A percentile compares a stretch with the other conserved stretches of the same genome.
Conservation (phyloP, 176 grass and related monocot species). For the Aegilops sharonensis region DNA sequence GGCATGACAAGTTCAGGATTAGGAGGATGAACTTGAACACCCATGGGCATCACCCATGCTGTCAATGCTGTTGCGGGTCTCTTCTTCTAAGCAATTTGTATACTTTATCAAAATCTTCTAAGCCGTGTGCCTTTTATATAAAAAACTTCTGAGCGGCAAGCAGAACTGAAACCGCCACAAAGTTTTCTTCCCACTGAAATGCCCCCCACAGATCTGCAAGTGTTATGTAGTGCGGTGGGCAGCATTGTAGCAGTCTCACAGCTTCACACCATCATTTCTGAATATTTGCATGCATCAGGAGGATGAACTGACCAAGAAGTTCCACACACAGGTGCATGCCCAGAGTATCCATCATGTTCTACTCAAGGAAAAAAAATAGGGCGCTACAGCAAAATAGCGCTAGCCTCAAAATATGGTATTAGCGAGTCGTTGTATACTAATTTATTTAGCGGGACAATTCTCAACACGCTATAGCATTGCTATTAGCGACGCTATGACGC, state of each 20-base stretch:
- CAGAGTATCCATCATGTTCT: not conserved
- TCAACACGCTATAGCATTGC: too few relatives aligned
- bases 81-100: not conserved
- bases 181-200: not conserved
- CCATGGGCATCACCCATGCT: not conserved
- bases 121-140: too few relatives aligned
- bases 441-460: too few relatives aligned
- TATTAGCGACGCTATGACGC: too few relatives aligned
- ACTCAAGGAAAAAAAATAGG: too few relatives aligned
- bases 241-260: too few relatives aligned
- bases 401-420: too few relatives aligned
- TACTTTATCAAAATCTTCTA: not conserved
- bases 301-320: not conserved
- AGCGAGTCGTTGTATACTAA: too few relatives aligned
- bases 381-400: too few relatives aligned
- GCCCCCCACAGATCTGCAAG: not conserved
- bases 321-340: not conserved
- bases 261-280: not conserved
- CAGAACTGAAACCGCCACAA: not conserved
- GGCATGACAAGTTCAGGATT: not conserved
- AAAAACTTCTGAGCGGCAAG: not conserved
- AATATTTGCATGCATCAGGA: not conserved
- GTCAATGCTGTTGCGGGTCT: not conserved
- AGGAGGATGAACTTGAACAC: not conserved
- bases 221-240: too few relatives aligned